These are phyloP conservation scores for Aegilops speltoides DNA, from an alignment of 176 grass and related monocot genomes.

Conservation along the genomic window DNA sequence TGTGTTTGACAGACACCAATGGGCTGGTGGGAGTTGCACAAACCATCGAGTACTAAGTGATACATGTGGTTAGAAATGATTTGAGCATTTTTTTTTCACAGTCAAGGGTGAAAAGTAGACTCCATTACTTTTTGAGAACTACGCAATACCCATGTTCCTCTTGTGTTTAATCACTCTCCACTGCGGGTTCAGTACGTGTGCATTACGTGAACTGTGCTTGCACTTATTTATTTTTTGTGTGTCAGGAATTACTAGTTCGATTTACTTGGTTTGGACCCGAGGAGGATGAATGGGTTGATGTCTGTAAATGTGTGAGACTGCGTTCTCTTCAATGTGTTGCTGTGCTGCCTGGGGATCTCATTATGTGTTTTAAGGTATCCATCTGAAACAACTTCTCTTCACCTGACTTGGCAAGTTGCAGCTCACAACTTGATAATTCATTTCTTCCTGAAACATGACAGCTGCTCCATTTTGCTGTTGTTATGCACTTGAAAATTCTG, in stretches of 20 bases:
- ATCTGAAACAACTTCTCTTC: not conserved
- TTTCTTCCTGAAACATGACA: no score
- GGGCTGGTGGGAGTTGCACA: not conserved
- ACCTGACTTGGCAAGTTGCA: not conserved
- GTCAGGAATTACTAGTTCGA: slow-evolving; percentile 77
- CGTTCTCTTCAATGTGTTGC: slow-evolving; percentile 70
- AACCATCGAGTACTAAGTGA: not conserved
- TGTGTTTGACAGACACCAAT: not conserved
- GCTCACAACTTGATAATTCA: no score
- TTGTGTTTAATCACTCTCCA: not conserved
- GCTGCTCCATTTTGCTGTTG: no score
- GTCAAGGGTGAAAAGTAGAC: not conserved
- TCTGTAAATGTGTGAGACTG: slow-evolving; percentile 68
- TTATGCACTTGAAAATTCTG: no score
- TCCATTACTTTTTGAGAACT: not conserved
- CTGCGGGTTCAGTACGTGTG: not conserved
- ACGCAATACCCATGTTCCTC: not conserved
- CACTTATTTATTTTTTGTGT: not conserved
- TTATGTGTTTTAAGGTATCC: slow-evolving; percentile 72
- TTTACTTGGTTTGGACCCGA: slow-evolving; percentile 77
- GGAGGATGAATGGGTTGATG: slow-evolving; percentile 87
- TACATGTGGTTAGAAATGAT: not conserved
- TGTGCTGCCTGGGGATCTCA: slow-evolving; percentile 72
- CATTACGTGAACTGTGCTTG: not conserved
- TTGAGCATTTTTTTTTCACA: not conserved